A percentile compares a stretch with the other conserved stretches of the same genome.
Evolutionary conservation across 495 filamentous ascomycete genomes (phyloP).

Genomic region (Tuber melanosporum): DNA sequence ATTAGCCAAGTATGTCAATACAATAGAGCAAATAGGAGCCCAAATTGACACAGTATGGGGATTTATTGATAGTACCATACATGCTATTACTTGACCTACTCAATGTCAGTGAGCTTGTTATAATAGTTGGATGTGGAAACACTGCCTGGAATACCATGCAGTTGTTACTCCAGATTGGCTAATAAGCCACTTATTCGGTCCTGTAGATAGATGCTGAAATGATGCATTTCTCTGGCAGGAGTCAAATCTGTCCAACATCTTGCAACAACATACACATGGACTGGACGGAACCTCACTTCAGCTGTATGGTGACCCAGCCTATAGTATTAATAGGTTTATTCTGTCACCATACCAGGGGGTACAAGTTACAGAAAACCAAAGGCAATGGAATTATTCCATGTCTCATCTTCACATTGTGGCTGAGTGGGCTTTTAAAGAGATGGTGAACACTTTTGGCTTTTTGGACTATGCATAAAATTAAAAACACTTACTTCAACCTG

Average conservation of each 20-base stretch:
- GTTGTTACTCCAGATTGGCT: slow-evolving; percentile 11
- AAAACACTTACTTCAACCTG: neutral
- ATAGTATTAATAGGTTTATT: slow-evolving; percentile 3
- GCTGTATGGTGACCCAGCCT: too few species aligned
- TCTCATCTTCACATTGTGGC: neutral
- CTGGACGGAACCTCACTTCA: too few species aligned
- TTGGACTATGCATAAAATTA: slow-evolving; percentile 7
- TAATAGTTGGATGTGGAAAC: neutral
- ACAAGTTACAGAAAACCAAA: neutral
- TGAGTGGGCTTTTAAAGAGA: slow-evolving; percentile 10
- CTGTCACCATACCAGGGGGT: neutral
- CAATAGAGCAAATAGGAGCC: too few species aligned
- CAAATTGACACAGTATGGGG: too few species aligned
- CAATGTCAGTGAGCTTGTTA: neutral
- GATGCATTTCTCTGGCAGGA: too few species aligned
- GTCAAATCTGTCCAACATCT: too few species aligned
- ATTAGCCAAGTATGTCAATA: too few species aligned
- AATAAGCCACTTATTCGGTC: slow-evolving; percentile 12
- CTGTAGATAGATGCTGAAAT: neutral
- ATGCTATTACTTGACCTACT: too few species aligned
- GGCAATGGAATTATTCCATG: neutral
- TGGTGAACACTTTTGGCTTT: neutral
- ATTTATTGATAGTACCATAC: too few species aligned
- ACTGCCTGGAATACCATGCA: slow-evolving; percentile 9
- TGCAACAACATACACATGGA: too few species aligned